Evolutionary conservation across 306 rosid species (phyloP).

Genomic region (Sophora flavescens): DNA sequence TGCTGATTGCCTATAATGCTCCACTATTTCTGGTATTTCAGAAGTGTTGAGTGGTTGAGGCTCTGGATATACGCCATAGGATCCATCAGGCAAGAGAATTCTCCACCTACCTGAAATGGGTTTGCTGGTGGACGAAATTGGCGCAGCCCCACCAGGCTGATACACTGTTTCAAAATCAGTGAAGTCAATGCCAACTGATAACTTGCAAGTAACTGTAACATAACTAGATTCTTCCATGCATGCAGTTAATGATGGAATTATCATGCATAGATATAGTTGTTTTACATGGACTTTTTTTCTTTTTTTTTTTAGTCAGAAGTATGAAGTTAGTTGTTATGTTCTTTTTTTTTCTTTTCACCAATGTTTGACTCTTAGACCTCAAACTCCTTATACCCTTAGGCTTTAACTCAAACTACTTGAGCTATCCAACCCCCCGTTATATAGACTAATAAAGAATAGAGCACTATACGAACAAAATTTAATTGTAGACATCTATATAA

Average conservation of each 20-base stretch:
- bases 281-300: neutral
- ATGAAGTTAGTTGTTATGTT: no score
- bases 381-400: no score
- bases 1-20: constrained; percentile 69
- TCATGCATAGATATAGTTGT: neutral
- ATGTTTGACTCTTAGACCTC: no score
- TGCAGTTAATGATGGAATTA: neutral
- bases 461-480: neutral
- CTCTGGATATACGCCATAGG: constrained; percentile 68
- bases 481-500: neutral
- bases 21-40: constrained; percentile 73
- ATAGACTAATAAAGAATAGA: neutral
- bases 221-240: neutral
- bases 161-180: constrained; percentile 56
- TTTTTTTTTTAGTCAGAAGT: no score
- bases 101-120: constrained; percentile 79
- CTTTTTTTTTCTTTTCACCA: no score
- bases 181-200: constrained; percentile 12
- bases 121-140: constrained; percentile 77
- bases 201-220: neutral
- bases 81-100: constrained; percentile 80
- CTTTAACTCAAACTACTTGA: no score
- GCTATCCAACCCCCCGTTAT: no score
- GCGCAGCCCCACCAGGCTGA: constrained; percentile 77
- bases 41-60: constrained; percentile 62